These are phyloP conservation scores for Annulohypoxylon bovei DNA, from an alignment of 495 filamentous ascomycete genomes.

Conservation along the genomic window DNA sequence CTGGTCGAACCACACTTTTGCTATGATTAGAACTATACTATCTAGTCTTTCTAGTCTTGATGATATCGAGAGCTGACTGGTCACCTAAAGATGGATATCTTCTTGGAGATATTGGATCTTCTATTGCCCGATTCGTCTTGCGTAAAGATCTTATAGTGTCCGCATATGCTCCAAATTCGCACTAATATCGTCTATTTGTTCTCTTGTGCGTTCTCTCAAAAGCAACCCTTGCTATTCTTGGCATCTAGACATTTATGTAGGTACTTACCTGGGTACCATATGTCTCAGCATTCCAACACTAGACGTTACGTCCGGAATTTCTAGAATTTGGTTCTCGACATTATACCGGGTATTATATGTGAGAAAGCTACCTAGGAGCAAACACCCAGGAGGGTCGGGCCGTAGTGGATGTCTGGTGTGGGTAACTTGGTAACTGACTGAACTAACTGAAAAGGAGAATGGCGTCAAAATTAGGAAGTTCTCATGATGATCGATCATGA, in stretches of 20 bases:
- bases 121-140: background rate
- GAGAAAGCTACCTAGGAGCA: background rate
- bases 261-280: background rate
- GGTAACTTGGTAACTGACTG: background rate
- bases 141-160: background rate
- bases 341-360: slow-evolving; percentile 1
- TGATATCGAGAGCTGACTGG: background rate
- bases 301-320: background rate
- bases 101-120: background rate
- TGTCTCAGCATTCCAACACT: background rate
- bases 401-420: slow-evolving; percentile 26
- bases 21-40: background rate
- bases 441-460: background rate
- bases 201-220: background rate
- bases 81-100: background rate
- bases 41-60: background rate
- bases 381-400: slow-evolving; percentile 27
- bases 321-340: background rate
- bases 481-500: slow-evolving; percentile 25
- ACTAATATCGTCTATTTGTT: background rate
- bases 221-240: background rate
- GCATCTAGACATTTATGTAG: background rate
- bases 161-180: background rate
- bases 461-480: slow-evolving; percentile 12
- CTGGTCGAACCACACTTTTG: background rate